Evolutionary conservation across 176 grass and related monocot species (phyloP).

Genomic region (Raddia guianensis): DNA sequence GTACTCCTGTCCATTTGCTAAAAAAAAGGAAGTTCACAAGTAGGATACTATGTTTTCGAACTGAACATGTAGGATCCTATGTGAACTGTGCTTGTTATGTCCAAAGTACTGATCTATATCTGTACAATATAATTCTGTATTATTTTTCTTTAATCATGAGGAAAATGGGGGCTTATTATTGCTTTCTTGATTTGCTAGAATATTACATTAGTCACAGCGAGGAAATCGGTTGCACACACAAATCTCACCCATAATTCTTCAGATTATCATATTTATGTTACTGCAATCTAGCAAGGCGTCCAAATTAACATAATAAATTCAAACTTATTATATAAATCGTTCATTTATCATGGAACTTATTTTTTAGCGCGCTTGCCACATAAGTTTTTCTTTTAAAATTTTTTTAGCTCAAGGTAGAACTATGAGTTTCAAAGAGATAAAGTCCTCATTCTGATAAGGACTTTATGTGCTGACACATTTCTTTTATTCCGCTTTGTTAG

Average conservation of each 20-base stretch:
- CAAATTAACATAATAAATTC: not conserved
- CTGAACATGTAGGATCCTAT: not conserved
- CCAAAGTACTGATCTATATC: not conserved
- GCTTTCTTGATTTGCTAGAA: not conserved
- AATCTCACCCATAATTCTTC: not conserved
- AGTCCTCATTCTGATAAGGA: constrained; percentile 5
- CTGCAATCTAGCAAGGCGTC: not conserved
- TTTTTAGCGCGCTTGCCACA: not conserved
- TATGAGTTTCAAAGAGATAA: not conserved
- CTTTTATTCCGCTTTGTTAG: constrained; percentile 47
- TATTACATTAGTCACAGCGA: not conserved
- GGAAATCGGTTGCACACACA: not conserved
- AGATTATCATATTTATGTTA: not conserved
- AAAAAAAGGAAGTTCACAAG: too few species aligned
- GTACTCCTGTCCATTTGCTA: too few species aligned
- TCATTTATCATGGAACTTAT: not conserved
- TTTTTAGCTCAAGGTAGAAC: not conserved
- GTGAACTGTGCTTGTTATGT: too few species aligned
- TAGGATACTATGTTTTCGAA: too few species aligned
- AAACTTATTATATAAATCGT: constrained; percentile 13
- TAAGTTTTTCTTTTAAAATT: not conserved
- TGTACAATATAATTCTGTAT: not conserved
- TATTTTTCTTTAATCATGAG: not conserved
- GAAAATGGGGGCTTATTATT: not conserved
- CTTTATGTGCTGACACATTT: not conserved